Percentiles rank a stretch among this genome's conserved stretches.
Conservation (phyloP, 768 basidiomycete species). For the Daedaleopsis nitida region DNA sequence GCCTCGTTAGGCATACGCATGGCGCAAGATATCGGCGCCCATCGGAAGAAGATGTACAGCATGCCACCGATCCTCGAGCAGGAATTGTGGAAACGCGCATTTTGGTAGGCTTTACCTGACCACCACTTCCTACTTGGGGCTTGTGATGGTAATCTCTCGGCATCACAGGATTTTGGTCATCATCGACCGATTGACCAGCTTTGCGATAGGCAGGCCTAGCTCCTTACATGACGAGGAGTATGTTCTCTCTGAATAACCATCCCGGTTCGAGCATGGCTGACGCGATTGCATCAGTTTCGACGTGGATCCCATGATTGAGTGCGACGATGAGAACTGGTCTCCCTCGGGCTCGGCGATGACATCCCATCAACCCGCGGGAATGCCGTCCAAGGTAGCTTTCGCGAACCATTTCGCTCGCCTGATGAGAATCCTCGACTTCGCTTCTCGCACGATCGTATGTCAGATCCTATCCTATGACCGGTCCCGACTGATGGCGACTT, state of each 20-base stretch:
- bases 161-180: conserved; percentile 43
- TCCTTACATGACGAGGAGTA: conserved; percentile 72
- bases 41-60: conserved; percentile 38
- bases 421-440: conserved; percentile 60
- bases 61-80: conserved; percentile 38
- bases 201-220: conserved; percentile 60
- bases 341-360: conserved; percentile 48
- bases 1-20: conserved; percentile 39
- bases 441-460: conserved; percentile 45
- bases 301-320: conserved; percentile 57
- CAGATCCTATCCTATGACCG: too few species aligned
- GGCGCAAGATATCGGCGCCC: conserved; percentile 55
- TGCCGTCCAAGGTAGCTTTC: conserved; percentile 55
- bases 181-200: conserved; percentile 45
- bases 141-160: too few species aligned
- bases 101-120: conserved; percentile 38
- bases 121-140: too few species aligned
- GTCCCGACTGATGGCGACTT: too few species aligned
- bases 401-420: conserved; percentile 60
- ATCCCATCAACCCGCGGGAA: conserved; percentile 63
- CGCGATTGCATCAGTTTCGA: conserved; percentile 52
- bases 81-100: conserved; percentile 52
- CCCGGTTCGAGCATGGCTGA: not conserved
- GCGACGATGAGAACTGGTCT: conserved; percentile 80
- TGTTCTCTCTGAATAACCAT: conserved; percentile 25